These are phyloP conservation scores for Ottelia alismoides DNA, from an alignment of 106 monocot species.

Conservation along the genomic window DNA sequence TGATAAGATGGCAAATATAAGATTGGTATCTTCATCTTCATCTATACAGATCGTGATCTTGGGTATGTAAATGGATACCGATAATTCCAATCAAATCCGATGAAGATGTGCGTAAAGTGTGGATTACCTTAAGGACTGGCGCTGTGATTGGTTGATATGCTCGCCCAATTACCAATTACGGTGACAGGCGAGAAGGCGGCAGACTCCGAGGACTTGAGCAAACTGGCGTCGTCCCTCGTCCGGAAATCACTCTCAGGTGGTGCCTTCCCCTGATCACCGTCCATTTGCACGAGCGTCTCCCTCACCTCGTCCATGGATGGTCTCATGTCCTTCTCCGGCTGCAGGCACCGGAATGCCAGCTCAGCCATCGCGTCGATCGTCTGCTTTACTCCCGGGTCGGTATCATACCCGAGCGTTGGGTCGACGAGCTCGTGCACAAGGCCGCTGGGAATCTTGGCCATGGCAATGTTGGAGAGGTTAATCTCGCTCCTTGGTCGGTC, in stretches of 20 bases:
- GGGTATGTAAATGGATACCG: too few relatives aligned
- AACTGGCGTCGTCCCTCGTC: neutral
- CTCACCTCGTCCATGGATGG: constrained; percentile 10
- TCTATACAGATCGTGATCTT: too few relatives aligned
- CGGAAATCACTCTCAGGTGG: neutral
- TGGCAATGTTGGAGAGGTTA: constrained; percentile 9
- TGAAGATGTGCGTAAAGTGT: too few relatives aligned
- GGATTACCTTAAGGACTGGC: too few relatives aligned
- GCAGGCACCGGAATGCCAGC: constrained; percentile 8
- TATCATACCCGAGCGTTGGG: constrained; percentile 1
- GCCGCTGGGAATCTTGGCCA: constrained; percentile 6
- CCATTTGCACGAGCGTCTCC: constrained; percentile 1
- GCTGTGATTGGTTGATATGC: too few relatives aligned
- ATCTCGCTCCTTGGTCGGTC: constrained; percentile 3
- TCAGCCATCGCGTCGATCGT: constrained; percentile 1
- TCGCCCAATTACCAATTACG: too few relatives aligned
- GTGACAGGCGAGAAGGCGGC: too few relatives aligned
- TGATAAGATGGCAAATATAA: too few relatives aligned
- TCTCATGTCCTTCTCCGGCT: constrained; percentile 12
- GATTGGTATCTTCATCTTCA: too few relatives aligned
- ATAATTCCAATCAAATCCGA: too few relatives aligned
- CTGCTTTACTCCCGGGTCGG: constrained; percentile 3
- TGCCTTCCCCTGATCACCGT: neutral
- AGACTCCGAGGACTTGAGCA: too few relatives aligned
- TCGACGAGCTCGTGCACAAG: constrained; percentile 7